A percentile compares a stretch with the other conserved stretches of the same genome.
Conservation (phyloP, 2,329 filamentous ascomycete genomes). For the Penicillium oxalicum region DNA sequence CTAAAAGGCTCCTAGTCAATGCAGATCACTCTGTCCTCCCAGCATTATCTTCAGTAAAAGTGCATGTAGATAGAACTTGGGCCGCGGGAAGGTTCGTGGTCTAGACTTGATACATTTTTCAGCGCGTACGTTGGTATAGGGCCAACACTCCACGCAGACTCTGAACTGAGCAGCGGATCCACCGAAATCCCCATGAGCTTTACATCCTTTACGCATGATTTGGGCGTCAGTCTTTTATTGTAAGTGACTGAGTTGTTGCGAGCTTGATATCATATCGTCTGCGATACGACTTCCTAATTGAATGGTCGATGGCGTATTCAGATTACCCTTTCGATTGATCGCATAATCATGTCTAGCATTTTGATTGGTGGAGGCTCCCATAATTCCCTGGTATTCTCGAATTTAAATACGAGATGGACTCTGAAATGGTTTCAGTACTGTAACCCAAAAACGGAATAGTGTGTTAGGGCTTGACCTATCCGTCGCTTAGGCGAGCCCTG, state of each 20-base stretch:
- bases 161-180: too few species aligned
- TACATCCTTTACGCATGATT: too few species aligned
- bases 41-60: constrained; percentile 4
- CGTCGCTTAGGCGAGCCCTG: constrained; percentile 41
- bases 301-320: not conserved
- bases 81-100: too few species aligned
- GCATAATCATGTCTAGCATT: not conserved
- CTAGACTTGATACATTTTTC: too few species aligned
- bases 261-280: too few species aligned
- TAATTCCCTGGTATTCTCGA: not conserved
- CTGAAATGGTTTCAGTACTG: not conserved
- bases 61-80: too few species aligned
- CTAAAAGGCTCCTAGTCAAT: constrained; percentile 31
- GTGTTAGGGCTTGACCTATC: constrained; percentile 38
- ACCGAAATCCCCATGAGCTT: too few species aligned
- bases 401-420: constrained; percentile 7
- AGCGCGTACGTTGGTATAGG: too few species aligned
- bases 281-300: not conserved
- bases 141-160: too few species aligned
- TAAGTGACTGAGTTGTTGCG: too few species aligned
- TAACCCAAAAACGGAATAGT: constrained; percentile 23
- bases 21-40: constrained; percentile 31
- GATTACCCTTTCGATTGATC: not conserved
- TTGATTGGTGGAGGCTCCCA: too few species aligned
- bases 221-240: too few species aligned